A percentile compares a stretch with the other conserved stretches of the same genome.
Evolutionary conservation across 2,329 filamentous ascomycete species (phyloP).

Genomic region (Fusarium palustre): DNA sequence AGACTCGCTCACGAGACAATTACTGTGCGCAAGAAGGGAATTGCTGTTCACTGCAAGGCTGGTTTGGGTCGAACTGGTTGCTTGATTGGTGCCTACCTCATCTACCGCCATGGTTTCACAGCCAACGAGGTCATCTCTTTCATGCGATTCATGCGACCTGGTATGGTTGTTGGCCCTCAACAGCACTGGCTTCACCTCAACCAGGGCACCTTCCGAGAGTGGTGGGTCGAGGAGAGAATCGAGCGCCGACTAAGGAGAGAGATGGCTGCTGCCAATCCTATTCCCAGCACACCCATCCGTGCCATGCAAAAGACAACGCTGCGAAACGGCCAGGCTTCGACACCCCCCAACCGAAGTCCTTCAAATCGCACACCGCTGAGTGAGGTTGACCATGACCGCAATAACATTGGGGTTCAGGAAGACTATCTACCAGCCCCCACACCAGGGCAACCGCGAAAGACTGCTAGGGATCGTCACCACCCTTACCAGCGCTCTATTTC

Average conservation of each 20-base stretch:
- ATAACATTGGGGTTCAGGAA: slow-evolving; percentile 77
- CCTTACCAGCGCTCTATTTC: slow-evolving; percentile 73
- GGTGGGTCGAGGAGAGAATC: slow-evolving; percentile 93
- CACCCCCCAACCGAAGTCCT: slow-evolving; percentile 82
- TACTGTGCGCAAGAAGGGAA: slow-evolving; percentile 87
- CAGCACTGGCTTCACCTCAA: slow-evolving; percentile 99
- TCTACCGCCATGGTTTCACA: slow-evolving; percentile 96
- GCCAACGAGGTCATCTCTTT: slow-evolving; percentile 97
- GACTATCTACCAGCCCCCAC: slow-evolving; percentile 96
- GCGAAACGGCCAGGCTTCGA: slow-evolving; percentile 78
- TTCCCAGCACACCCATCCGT: slow-evolving; percentile 70
- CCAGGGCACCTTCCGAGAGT: slow-evolving; percentile 96
- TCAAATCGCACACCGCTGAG: slow-evolving; percentile 88
- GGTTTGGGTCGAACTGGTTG: slow-evolving; percentile 95
- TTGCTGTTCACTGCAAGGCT: slow-evolving; percentile 98
- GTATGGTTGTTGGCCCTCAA: slow-evolving; percentile 98
- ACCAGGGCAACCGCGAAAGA: slow-evolving; percentile 94
- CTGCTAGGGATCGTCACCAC: slow-evolving; percentile 81
- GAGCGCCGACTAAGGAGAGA: slow-evolving; percentile 74
- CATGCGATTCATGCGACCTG: slow-evolving; percentile 98
- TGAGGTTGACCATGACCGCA: slow-evolving; percentile 87
- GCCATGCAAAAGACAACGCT: slow-evolving; percentile 70
- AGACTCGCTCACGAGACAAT: slow-evolving; percentile 95
- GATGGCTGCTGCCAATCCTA: slow-evolving; percentile 61
- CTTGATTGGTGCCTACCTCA: slow-evolving; percentile 95